Evolutionary conservation across 2,329 filamentous ascomycete genomes (phyloP).

Genomic region (Claviceps citrina): DNA sequence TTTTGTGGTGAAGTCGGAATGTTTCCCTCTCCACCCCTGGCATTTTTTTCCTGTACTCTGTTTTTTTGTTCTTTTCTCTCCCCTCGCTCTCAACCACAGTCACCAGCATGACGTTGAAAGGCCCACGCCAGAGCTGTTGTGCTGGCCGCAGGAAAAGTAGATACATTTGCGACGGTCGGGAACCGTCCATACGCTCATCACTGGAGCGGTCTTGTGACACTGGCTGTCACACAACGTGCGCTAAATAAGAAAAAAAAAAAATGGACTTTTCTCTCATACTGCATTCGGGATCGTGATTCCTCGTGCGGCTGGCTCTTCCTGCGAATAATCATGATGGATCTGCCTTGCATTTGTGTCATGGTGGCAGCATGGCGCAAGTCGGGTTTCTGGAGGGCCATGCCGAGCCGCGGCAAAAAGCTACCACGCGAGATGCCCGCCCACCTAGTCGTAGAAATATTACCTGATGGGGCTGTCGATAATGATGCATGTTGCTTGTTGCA

Average conservation of each 20-base stretch:
- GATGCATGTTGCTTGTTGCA: neutral
- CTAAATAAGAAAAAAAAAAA: neutral
- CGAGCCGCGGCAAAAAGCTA: neutral
- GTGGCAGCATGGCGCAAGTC: too few species aligned
- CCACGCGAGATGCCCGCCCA: neutral
- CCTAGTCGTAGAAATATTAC: neutral
- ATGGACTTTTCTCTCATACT: neutral
- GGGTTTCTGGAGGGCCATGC: neutral
- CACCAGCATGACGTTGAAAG: neutral
- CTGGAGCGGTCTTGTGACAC: slow-evolving; percentile 1
- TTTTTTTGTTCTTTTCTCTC: too few species aligned
- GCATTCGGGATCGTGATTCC: too few species aligned
- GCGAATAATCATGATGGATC: neutral
- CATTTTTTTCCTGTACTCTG: too few species aligned
- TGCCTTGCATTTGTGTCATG: neutral
- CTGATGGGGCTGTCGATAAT: neutral
- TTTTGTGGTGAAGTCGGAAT: too few species aligned
- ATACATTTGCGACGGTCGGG: slow-evolving; percentile 1
- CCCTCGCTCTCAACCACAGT: too few species aligned
- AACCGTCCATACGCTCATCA: slow-evolving; percentile 1
- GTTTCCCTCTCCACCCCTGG: too few species aligned
- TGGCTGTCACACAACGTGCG: neutral
- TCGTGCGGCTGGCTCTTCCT: too few species aligned
- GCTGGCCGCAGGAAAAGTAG: slow-evolving; percentile 2
- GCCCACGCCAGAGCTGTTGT: slow-evolving; percentile 1